Evolutionary conservation across 2,329 filamentous ascomycete species (phyloP).

Genomic region (Cladophialophora psammophila): DNA sequence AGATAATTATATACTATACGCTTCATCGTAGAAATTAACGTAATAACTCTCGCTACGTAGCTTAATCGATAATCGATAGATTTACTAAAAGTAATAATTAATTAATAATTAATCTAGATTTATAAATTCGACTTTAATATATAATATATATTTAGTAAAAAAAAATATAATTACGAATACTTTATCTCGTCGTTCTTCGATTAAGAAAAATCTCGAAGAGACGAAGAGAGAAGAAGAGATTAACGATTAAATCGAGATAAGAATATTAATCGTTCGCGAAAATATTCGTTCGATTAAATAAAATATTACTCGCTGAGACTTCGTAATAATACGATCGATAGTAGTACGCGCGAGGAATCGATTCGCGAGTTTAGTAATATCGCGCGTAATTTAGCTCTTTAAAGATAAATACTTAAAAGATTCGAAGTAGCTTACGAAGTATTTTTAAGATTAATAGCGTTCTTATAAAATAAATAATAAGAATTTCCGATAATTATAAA

Average conservation of each 20-base stretch:
- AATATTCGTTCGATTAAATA: not conserved
- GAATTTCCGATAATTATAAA: not conserved
- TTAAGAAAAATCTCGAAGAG: not conserved
- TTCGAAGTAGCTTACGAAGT: not conserved
- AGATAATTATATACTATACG: not conserved
- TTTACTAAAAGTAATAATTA: not conserved
- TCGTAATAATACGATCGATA: not conserved
- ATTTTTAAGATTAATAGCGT: not conserved
- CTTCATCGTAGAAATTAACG: not conserved
- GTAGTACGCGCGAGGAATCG: not conserved
- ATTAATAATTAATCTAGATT: slow-evolving; percentile 4
- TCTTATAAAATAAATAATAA: not conserved
- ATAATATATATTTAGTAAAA: not conserved
- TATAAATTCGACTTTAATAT: slow-evolving; percentile 1
- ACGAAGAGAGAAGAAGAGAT: slow-evolving; percentile 2
- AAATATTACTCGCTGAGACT: not conserved
- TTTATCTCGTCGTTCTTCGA: not conserved
- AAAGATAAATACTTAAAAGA: not conserved
- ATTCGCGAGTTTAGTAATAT: not conserved
- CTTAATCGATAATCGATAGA: slow-evolving; percentile 6
- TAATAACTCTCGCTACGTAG: not conserved
- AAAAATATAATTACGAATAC: not conserved
- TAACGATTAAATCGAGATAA: not conserved
- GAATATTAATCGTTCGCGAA: not conserved
- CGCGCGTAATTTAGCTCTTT: not conserved